Base-by-base conservation (phyloP, 805 yeast species). In the Spathaspora sp. region DNA sequence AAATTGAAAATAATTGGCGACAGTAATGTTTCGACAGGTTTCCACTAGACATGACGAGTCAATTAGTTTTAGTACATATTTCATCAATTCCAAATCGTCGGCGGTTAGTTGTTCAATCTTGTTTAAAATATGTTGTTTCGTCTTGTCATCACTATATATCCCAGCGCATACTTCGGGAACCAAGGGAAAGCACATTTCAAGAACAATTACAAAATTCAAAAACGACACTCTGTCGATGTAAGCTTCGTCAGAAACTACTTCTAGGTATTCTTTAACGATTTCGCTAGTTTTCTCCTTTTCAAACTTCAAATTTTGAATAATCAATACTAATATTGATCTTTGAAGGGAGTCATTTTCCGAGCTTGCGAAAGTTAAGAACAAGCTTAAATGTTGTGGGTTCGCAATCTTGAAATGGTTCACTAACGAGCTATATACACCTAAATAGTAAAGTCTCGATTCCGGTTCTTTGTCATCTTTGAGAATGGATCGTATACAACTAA, bases 11-110 rank as follows among this genome's bases (percentile, higher is more conserved):
- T 78, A 84, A 45, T 73, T 69, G 18, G 73, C 69, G 1, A 80
- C 68, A 42, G 81, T 78, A 42, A 68, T 67, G n/a, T 62, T 65
- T 51, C 87, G 73, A 31, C 82, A 72, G 1, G 66, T 60, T 40
- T 82, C 84, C 49, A 76, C 78, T 20, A 81, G 70, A 56, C 86
- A 80, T 0, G 83, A 67, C 26, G 63, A 57, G 32, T 64, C 59
- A 1, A 70, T 59, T 11, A 66, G 49, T 14, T 56, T 55, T 20
- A 65, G 52, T 5, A 62, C 55, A 28, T 56, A 57, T 5, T 51
- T 42, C 4, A 53, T 49, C 17, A 49, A 39, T n/a, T 53, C 46
- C 18, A 55, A 48, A 9, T 42, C 31, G 26, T 42, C 31, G 26
- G 35, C 5, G 16, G 38, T 11, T 5, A 14, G 6, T 18, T 23